Evolutionary conservation across 768 basidiomycete genomes (phyloP).

Genomic region (Tulasnella sp.): DNA sequence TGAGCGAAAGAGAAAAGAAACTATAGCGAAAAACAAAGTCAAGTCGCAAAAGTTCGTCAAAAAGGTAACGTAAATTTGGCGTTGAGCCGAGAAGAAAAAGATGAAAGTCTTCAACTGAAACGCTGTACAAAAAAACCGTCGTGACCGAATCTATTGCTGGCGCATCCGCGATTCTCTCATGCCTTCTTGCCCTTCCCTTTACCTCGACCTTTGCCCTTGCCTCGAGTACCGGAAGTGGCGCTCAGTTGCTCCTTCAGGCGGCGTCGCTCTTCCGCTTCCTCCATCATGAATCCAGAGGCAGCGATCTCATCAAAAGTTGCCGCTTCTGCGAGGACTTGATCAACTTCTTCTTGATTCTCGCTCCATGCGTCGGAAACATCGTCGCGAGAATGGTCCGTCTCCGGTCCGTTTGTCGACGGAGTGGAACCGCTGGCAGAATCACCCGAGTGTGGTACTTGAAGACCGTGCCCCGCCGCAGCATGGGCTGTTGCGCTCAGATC

Average conservation of each 20-base stretch:
- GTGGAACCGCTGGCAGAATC: not conserved
- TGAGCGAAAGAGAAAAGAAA: not conserved
- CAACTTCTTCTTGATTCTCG: conserved; percentile 13
- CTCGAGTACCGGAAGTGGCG: not conserved
- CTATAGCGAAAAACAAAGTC: not conserved
- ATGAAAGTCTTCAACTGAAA: not conserved
- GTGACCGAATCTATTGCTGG: not conserved
- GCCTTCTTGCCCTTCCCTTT: conserved; percentile 2
- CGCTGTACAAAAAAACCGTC: not conserved
- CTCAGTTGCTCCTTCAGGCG: not conserved
- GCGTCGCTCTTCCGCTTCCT: conserved; percentile 14
- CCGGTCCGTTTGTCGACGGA: conserved; percentile 2
- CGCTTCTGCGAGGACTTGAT: conserved; percentile 11
- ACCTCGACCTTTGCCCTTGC: not conserved
- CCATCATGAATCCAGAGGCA: conserved; percentile 7
- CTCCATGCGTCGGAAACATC: conserved; percentile 5
- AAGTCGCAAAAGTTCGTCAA: conserved; percentile 4
- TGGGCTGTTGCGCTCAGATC: not conserved
- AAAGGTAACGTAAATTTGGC: not conserved
- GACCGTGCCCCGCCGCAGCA: not conserved
- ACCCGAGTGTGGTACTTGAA: not conserved
- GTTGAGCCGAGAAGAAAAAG: not conserved
- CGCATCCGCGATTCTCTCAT: not conserved
- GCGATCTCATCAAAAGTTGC: conserved; percentile 13
- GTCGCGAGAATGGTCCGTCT: not conserved